Percentiles rank a stretch among this genome's conserved stretches.
Conservation (phyloP, 176 grass and related monocot species). For the Aechmea fasciata region DNA sequence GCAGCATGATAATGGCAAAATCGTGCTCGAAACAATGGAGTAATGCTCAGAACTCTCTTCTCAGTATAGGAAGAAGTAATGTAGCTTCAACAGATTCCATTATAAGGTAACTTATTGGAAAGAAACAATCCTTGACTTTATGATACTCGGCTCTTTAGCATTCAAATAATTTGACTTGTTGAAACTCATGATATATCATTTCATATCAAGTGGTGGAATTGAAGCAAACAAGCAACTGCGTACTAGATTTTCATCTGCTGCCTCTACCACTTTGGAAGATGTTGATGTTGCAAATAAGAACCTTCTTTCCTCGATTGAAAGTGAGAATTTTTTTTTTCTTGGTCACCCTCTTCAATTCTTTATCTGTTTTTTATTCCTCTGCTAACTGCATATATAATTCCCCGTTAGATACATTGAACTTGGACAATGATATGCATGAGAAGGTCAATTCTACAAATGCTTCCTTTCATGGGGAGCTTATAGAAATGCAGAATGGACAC, state of each 20-base stretch:
- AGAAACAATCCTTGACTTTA: slow-evolving; percentile 2
- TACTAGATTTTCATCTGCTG: slow-evolving; percentile 36
- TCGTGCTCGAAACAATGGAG: slow-evolving; percentile 51
- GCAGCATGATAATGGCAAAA: slow-evolving; percentile 38
- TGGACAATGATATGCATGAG: slow-evolving; percentile 36
- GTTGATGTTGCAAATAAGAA: slow-evolving; percentile 30
- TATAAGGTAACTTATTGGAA: slow-evolving; percentile 40
- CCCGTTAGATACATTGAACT: slow-evolving; percentile 24
- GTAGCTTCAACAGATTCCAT: slow-evolving; percentile 27
- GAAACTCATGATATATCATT: neutral
- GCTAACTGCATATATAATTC: neutral
- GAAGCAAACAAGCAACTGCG: slow-evolving; percentile 35
- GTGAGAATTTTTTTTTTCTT: slow-evolving; percentile 20
- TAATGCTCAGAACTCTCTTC: slow-evolving; percentile 41
- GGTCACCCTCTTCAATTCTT: neutral
- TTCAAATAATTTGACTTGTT: neutral
- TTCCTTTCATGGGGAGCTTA: slow-evolving; percentile 29
- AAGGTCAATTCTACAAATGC: slow-evolving; percentile 26
- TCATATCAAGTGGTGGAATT: slow-evolving; percentile 39
- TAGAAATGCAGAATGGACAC: slow-evolving; percentile 38
- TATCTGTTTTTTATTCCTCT: neutral
- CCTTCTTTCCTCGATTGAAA: slow-evolving; percentile 46
- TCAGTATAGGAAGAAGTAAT: slow-evolving; percentile 33
- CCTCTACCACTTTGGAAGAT: slow-evolving; percentile 34
- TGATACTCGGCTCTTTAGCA: neutral